phyloP scores from a whole-genome alignment of 2,329 filamentous ascomycete species.

The Ampelomyces quisqualis region DNA sequence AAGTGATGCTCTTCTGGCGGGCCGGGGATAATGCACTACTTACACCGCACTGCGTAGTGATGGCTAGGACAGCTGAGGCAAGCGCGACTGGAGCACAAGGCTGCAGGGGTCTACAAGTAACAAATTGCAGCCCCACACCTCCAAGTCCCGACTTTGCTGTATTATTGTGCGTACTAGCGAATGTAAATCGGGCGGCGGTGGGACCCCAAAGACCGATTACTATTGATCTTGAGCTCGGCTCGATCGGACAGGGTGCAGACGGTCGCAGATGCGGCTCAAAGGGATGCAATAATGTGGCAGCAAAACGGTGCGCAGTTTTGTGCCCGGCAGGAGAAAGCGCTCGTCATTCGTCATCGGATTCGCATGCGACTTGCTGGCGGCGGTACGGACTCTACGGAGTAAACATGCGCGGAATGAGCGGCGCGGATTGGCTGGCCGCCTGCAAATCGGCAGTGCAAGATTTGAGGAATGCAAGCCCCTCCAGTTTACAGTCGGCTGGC shows the following conservation, averaged over 20 bases:
- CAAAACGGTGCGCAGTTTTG: conserved; percentile 9
- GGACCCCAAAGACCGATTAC: conserved; percentile 14
- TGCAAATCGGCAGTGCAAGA: background rate
- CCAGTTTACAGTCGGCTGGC: background rate
- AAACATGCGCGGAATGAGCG: conserved; percentile 4
- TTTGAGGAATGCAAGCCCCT: conserved; percentile 4
- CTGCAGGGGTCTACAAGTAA: conserved; percentile 12
- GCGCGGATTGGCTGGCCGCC: conserved; percentile 4
- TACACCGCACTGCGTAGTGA: conserved; percentile 17
- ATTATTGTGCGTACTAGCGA: conserved; percentile 17
- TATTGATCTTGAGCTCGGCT: conserved; percentile 16
- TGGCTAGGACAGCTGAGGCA: conserved; percentile 1
- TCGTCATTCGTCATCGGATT: conserved; percentile 7
- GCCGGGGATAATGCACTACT: conserved; percentile 16
- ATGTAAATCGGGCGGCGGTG: conserved; percentile 15
- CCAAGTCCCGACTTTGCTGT: conserved; percentile 5
- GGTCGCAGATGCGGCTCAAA: conserved; percentile 10
- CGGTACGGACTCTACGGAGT: no score
- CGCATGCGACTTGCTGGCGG: conserved; percentile 3
- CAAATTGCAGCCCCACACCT: conserved; percentile 13
- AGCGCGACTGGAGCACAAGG: conserved; percentile 12
- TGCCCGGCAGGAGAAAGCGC: conserved; percentile 5
- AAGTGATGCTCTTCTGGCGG: conserved; percentile 11
- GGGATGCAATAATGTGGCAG: background rate
- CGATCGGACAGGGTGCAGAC: conserved; percentile 9